Evolutionary conservation across 805 yeast species (phyloP).

Genomic region (Myxozyma vanderwaltii): DNA sequence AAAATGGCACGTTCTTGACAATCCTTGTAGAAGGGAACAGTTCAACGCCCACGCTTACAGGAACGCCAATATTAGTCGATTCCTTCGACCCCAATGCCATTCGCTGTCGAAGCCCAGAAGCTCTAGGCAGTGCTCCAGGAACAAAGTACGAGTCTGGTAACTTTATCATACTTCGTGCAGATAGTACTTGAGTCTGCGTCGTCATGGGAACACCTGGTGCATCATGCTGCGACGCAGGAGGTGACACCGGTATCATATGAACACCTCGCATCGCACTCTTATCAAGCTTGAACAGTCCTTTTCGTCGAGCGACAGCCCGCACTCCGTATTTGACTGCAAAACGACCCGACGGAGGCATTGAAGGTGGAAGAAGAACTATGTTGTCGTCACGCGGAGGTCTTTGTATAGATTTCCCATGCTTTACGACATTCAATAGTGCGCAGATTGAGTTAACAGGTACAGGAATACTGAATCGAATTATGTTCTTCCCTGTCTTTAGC

Average conservation of each 20-base stretch:
- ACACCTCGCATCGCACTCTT: background rate
- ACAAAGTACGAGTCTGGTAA: conserved; percentile 26
- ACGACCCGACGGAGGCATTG: background rate
- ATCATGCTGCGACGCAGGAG: background rate
- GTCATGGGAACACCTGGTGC: background rate
- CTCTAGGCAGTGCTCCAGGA: conserved; percentile 18
- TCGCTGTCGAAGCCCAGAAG: conserved; percentile 15
- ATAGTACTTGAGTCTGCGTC: background rate
- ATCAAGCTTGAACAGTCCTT: conserved; percentile 9
- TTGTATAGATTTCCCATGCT: background rate
- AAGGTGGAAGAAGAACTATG: conserved; percentile 19
- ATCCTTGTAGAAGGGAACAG: background rate
- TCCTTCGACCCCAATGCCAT: conserved; percentile 13
- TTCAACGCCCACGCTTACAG: background rate
- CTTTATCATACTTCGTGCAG: conserved; percentile 12
- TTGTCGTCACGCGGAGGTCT: background rate
- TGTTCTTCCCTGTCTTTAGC: background rate
- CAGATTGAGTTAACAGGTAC: conserved; percentile 17
- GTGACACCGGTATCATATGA: conserved; percentile 4
- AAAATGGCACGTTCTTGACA: conserved; percentile 4
- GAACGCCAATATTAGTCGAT: conserved; percentile 15
- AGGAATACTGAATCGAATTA: conserved; percentile 6
- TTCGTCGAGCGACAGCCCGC: conserved; percentile 8
- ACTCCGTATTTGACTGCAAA: conserved; percentile 11
- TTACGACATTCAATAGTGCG: background rate